phyloP scores from a whole-genome alignment of 2,329 filamentous ascomycete species.

The Xylogone sp. region DNA sequence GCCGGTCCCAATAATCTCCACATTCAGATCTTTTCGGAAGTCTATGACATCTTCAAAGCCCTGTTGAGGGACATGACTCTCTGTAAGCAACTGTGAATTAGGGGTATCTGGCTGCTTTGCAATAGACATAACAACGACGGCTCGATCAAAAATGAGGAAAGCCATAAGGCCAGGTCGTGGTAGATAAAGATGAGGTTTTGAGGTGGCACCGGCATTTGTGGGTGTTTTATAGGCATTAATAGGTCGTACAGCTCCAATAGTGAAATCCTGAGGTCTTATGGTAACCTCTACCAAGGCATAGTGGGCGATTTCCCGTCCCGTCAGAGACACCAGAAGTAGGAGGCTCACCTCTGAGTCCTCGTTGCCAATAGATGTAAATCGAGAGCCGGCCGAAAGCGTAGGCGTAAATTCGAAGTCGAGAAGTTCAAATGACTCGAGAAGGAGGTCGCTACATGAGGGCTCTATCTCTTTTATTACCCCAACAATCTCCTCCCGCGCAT shows the following conservation, averaged over 20 bases:
- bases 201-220: conserved; percentile 29
- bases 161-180: conserved; percentile 77
- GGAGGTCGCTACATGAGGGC: conserved; percentile 43
- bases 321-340: conserved; percentile 57
- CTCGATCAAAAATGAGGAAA: conserved; percentile 75
- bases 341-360: conserved; percentile 53
- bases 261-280: conserved; percentile 48
- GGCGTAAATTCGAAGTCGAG: conserved; percentile 75
- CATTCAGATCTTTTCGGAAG: conserved; percentile 61
- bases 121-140: conserved; percentile 74
- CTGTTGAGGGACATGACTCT: conserved; percentile 58
- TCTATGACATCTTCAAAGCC: conserved; percentile 86
- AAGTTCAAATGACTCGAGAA: conserved; percentile 62
- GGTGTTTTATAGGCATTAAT: conserved; percentile 61
- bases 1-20: conserved; percentile 62
- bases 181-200: conserved; percentile 67
- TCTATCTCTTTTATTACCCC: conserved; percentile 55
- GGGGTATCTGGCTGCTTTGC: conserved; percentile 64
- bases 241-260: conserved; percentile 64
- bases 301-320: conserved; percentile 48
- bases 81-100: conserved; percentile 69
- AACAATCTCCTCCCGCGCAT: conserved; percentile 63
- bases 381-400: conserved; percentile 46
- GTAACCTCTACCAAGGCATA: conserved; percentile 74
- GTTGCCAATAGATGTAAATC: conserved; percentile 40